A percentile compares a stretch with the other conserved stretches of the same genome.
Conservation (phyloP, 2,329 filamentous ascomycete genomes). For the Colletotrichum sidae region DNA sequence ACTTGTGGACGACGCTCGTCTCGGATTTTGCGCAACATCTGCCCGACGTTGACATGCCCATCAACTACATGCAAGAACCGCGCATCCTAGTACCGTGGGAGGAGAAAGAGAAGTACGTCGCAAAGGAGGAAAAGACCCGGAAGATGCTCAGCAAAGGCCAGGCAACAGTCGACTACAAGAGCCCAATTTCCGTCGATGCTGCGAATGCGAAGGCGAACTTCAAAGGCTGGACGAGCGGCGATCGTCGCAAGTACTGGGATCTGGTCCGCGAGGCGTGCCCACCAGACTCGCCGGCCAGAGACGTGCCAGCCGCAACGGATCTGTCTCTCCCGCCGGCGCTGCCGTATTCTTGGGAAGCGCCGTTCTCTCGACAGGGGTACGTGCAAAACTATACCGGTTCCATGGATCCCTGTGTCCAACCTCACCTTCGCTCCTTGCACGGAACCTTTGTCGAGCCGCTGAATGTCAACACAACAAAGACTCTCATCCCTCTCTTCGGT, state of each 20-base stretch:
- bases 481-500: slow-evolving; percentile 70
- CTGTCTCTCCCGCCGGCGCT: slow-evolving; percentile 47
- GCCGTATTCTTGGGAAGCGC: slow-evolving; percentile 48
- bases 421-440: slow-evolving; percentile 62
- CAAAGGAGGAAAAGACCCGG: slow-evolving; percentile 58
- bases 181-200: slow-evolving; percentile 51
- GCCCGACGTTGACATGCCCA: slow-evolving; percentile 75
- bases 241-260: slow-evolving; percentile 63
- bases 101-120: slow-evolving; percentile 62
- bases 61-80: slow-evolving; percentile 74
- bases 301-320: slow-evolving; percentile 47
- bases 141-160: slow-evolving; percentile 55
- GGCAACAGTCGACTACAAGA: slow-evolving; percentile 57
- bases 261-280: slow-evolving; percentile 67
- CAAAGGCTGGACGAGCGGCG: slow-evolving; percentile 30
- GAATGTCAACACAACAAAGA: slow-evolving; percentile 62
- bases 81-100: slow-evolving; percentile 71
- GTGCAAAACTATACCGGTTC: slow-evolving; percentile 69
- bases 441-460: slow-evolving; percentile 68
- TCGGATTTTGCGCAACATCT: slow-evolving; percentile 63
- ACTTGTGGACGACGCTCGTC: slow-evolving; percentile 62
- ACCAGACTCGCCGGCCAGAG: slow-evolving; percentile 62
- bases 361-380: slow-evolving; percentile 59
- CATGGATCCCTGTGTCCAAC: slow-evolving; percentile 70
- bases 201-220: slow-evolving; percentile 47